Conservation (phyloP, 495 filamentous ascomycete genomes). For the Xylaria intraflava region DNA sequence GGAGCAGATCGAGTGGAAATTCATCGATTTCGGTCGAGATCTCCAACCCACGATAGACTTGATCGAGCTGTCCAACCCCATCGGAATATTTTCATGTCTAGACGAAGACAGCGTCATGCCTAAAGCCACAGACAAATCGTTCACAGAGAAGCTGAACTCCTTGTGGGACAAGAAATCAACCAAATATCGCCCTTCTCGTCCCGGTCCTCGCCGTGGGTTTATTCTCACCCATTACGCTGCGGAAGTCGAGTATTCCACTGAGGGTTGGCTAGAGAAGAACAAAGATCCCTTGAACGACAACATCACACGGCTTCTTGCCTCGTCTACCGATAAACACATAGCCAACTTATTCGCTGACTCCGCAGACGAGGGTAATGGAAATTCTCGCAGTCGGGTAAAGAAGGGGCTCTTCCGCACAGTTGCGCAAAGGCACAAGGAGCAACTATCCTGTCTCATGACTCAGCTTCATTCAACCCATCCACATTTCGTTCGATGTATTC, state of each 20-base stretch:
- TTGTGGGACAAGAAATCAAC: constrained; percentile 93
- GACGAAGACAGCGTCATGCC: constrained; percentile 99
- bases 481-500: constrained; percentile 96
- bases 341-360: constrained; percentile 85
- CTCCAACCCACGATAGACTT: constrained; percentile 97
- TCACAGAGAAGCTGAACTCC: constrained; percentile 94
- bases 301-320: constrained; percentile 77
- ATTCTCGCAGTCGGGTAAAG: constrained; percentile 78
- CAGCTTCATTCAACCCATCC: constrained; percentile 94
- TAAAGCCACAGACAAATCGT: constrained; percentile 93
- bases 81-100: constrained; percentile 96
- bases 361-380: constrained; percentile 59
- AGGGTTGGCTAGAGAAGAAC: constrained; percentile 97
- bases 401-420: constrained; percentile 97
- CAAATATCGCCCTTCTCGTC: constrained; percentile 83
- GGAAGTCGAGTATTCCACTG: constrained; percentile 93
- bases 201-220: constrained; percentile 72
- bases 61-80: constrained; percentile 92
- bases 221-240: constrained; percentile 98
- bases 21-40: constrained; percentile 97
- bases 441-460: constrained; percentile 89
- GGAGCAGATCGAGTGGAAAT: constrained; percentile 99
- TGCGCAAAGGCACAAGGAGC: constrained; percentile 95
- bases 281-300: constrained; percentile 99
- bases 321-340: constrained; percentile 74